Base-by-base conservation (phyloP, 306 rosid genomes). In the Gastrolobium villosum region DNA sequence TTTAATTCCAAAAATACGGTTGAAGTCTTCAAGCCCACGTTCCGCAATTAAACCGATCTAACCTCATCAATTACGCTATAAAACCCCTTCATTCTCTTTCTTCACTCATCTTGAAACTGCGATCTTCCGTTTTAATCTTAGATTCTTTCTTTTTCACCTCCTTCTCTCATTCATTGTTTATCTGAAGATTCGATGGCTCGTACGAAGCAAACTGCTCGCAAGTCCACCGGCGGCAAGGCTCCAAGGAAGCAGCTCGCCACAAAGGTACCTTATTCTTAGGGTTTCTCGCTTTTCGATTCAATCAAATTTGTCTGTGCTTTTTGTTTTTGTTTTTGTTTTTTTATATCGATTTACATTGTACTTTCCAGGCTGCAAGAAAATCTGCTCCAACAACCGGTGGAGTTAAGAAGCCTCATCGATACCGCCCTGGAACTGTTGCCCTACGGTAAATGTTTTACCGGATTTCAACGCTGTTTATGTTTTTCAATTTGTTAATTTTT, bases 351-450 rank as follows among this genome's bases (percentile, higher is more conserved):
- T 20, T 0, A 20, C 26, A 20, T 20, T 20, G 26, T 20, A 20
- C 7, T 10, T 3, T 35, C 8, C 2, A 87, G 88, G 90, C 90
- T 34, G 90, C 90, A 2, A 78, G 90, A 2, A 87, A 84, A 60
- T 82, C 90, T 0, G 85, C 85, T 9, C 90, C 88, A 2, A 82
- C 85, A 40, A 84, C 87, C 7, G 90, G 90, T 10, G 88, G 90
- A 44, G 85, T 87, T 70, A 87, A 87, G 87, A 87, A 20, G 26
- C 26, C 26, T 20, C 26, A 20, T 20, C 26, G 26, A 20, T 20
- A 20, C 26, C 26, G 26, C 26, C 26, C 26, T 20, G 26, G 26
- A 20, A 20, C 26, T 20, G 26, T 20, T 20, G 26, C 26, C 26
- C 86, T 85, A 3, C 88, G 88, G 88, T 85, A 77, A 46, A 20